These are phyloP conservation scores for Saccharomycopsis fodiens DNA, from an alignment of 805 yeast genomes.

Conservation along the genomic window DNA sequence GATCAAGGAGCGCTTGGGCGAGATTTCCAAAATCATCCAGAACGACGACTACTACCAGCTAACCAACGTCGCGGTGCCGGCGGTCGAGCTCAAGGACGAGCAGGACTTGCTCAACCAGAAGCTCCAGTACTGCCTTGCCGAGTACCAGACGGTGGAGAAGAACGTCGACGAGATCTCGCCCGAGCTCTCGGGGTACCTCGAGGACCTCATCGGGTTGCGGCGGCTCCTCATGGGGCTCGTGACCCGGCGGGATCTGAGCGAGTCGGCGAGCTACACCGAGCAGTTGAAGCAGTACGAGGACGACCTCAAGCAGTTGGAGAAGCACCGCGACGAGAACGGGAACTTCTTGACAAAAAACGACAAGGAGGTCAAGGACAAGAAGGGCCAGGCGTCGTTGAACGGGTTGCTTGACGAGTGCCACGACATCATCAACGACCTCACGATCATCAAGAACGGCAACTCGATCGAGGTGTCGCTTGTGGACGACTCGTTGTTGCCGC, in stretches of 20 bases:
- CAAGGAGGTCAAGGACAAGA: conserved; percentile 22
- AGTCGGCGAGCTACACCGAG: conserved; percentile 21
- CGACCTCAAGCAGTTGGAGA: conserved; percentile 37
- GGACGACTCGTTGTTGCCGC: conserved; percentile 45
- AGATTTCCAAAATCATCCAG: conserved; percentile 57
- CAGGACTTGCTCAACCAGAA: conserved; percentile 50
- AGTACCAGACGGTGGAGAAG: conserved; percentile 48
- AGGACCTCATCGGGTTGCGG: conserved; percentile 54
- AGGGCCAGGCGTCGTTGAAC: conserved; percentile 47
- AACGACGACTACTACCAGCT: conserved; percentile 22
- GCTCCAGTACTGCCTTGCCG: conserved; percentile 51
- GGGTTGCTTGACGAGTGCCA: conserved; percentile 81
- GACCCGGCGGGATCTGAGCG: conserved; percentile 26
- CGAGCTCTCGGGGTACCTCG: conserved; percentile 43
- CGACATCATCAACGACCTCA: conserved; percentile 61
- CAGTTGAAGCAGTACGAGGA: conserved; percentile 29
- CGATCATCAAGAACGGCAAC: conserved; percentile 34
- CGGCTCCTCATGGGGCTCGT: conserved; percentile 50
- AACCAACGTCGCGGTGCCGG: conserved; percentile 21
- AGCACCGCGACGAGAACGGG: conserved; percentile 48
- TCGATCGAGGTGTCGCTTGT: conserved; percentile 26
- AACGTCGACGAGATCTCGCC: conserved; percentile 47
- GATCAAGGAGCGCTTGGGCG: conserved; percentile 62
- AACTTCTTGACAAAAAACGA: conserved; percentile 31
- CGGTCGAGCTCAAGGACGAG: conserved; percentile 21